Evolutionary conservation across 495 filamentous ascomycete species (phyloP).

Genomic region (Podospora australis): DNA sequence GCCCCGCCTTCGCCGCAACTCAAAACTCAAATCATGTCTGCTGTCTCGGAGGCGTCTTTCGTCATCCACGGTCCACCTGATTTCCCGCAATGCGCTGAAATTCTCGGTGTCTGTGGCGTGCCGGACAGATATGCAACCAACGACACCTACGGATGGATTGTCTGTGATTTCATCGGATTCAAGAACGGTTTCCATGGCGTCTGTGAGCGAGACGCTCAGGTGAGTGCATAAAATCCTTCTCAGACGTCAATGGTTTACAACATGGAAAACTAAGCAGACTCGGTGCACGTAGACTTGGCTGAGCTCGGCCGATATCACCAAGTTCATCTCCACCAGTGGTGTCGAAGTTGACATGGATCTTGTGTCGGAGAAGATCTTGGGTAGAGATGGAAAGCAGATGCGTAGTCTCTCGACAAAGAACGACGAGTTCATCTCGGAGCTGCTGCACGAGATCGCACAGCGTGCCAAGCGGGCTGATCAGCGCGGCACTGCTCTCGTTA

Average conservation of each 20-base stretch:
- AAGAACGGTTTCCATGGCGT: slow-evolving; percentile 27
- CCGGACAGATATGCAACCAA: slow-evolving; percentile 17
- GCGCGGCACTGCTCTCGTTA: slow-evolving; percentile 14
- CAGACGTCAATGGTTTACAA: neutral
- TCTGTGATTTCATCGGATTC: slow-evolving; percentile 32
- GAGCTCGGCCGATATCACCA: slow-evolving; percentile 13
- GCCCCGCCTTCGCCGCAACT: too few relatives aligned
- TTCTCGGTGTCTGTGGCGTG: slow-evolving; percentile 31
- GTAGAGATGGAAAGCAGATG: slow-evolving; percentile 14
- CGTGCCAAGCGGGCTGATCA: slow-evolving; percentile 14
- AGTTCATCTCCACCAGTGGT: slow-evolving; percentile 8
- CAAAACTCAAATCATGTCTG: neutral
- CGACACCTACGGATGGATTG: slow-evolving; percentile 31
- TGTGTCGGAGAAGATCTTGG: slow-evolving; percentile 2
- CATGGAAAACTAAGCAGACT: too few relatives aligned
- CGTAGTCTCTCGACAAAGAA: slow-evolving; percentile 14
- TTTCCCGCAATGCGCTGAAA: slow-evolving; percentile 15
- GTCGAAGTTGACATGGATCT: slow-evolving; percentile 7
- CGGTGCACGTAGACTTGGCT: slow-evolving; percentile 35
- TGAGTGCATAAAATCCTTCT: neutral
- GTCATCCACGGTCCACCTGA: slow-evolving; percentile 29
- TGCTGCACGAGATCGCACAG: slow-evolving; percentile 13
- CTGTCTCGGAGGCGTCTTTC: slow-evolving; percentile 16
- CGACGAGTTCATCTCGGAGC: slow-evolving; percentile 8
- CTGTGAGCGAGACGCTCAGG: slow-evolving; percentile 12